Percentiles rank a stretch among this genome's conserved stretches.
phyloP scores from a whole-genome alignment of 2,329 filamentous ascomycete species.

The Paraphoma sp. region DNA sequence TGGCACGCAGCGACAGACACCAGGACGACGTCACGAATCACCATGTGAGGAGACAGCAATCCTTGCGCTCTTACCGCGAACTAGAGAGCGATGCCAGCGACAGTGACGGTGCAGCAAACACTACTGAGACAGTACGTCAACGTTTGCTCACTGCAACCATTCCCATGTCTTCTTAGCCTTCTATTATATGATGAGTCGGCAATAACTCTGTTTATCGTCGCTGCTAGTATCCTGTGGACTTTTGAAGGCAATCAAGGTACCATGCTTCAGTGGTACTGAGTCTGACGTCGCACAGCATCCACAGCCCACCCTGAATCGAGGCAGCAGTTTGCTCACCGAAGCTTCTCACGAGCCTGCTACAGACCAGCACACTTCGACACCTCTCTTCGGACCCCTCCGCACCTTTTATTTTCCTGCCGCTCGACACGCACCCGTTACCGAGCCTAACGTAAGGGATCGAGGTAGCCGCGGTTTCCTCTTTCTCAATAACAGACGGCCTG shows the following conservation, averaged over 20 bases:
- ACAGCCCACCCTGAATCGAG: not conserved
- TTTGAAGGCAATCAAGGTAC: no score
- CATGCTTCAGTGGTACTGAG: no score
- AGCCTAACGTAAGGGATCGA: not conserved
- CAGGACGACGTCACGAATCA: not conserved
- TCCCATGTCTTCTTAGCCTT: not conserved
- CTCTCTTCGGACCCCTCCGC: not conserved
- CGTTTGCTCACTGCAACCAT: not conserved
- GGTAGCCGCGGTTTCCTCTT: constrained; percentile 1
- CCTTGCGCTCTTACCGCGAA: constrained; percentile 8
- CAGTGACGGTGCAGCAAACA: constrained; percentile 12
- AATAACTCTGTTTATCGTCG: no score
- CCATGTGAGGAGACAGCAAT: not conserved
- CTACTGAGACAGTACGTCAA: constrained; percentile 10
- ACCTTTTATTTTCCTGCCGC: not conserved
- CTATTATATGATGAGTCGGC: no score
- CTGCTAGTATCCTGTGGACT: no score
- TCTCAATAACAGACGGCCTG: not conserved
- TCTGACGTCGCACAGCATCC: no score
- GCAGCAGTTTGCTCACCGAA: not conserved
- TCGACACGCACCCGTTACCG: not conserved
- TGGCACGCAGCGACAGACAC: constrained; percentile 6
- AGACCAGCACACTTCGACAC: not conserved
- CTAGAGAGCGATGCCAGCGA: constrained; percentile 8
- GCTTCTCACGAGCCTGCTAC: not conserved